These are phyloP conservation scores for Elsinoe australis DNA, from an alignment of 2,329 filamentous ascomycete genomes.

Conservation along the genomic window DNA sequence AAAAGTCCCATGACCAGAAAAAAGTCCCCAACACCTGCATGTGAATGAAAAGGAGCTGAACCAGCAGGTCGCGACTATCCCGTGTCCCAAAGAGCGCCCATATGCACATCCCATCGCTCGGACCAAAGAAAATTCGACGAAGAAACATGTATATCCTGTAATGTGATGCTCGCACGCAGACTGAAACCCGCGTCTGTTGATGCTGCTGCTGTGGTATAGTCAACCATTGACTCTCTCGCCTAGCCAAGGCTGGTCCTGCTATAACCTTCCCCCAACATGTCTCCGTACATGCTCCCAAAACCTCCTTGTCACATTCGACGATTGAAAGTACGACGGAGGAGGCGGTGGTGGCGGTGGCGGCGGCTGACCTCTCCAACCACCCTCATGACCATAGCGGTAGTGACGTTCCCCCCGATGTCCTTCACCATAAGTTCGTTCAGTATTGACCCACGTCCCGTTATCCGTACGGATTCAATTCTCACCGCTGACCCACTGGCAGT, in stretches of 20 bases:
- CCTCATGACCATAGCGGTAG: neutral
- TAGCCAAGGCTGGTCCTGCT: no score
- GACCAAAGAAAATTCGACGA: neutral
- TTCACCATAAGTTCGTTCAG: neutral
- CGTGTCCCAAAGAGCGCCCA: neutral
- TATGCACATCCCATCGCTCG: neutral
- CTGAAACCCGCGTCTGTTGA: no score
- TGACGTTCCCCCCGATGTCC: neutral
- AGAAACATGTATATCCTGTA: neutral
- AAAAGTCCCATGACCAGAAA: no score
- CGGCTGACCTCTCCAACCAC: neutral
- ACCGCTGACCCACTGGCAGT: conserved; percentile 33
- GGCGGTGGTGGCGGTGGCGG: neutral
- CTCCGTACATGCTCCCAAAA: neutral
- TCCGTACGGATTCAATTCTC: conserved; percentile 16
- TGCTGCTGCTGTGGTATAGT: neutral
- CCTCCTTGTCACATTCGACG: neutral
- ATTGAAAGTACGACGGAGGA: neutral
- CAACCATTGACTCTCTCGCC: neutral
- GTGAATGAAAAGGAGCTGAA: no score
- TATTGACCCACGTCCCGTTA: conserved; percentile 13
- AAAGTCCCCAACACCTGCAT: no score
- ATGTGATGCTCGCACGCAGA: neutral
- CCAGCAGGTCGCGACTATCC: neutral
- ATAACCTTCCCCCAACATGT: neutral